These are phyloP conservation scores for Blastobotrys chiropterorum DNA, from an alignment of 805 yeast genomes.

Conservation along the genomic window DNA sequence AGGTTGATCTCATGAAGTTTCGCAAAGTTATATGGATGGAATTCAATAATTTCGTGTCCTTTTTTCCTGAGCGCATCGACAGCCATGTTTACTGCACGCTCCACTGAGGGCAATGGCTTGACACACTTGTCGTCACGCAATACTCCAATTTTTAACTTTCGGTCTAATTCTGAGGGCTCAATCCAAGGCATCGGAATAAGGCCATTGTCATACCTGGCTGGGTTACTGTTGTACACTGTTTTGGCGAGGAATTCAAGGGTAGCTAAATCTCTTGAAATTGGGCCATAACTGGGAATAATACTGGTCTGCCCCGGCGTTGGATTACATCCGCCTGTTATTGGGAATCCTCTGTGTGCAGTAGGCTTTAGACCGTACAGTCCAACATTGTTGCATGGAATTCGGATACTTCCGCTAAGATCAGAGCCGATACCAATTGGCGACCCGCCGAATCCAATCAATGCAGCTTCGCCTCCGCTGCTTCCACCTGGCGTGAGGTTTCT, in stretches of 20 bases:
- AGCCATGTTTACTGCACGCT: slow-evolving; percentile 45
- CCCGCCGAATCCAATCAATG: slow-evolving; percentile 39
- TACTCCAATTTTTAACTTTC: slow-evolving; percentile 43
- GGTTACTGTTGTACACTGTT: slow-evolving; percentile 34
- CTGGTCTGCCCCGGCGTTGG: slow-evolving; percentile 25
- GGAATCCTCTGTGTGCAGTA: slow-evolving; percentile 38
- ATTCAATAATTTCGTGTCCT: slow-evolving; percentile 48
- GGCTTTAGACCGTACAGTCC: slow-evolving; percentile 45
- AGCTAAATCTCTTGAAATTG: slow-evolving; percentile 36
- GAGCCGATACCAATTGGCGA: slow-evolving; percentile 48
- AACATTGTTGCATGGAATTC: slow-evolving; percentile 43
- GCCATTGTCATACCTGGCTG: slow-evolving; percentile 43
- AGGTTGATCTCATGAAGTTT: not conserved
- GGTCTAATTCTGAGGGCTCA: slow-evolving; percentile 14
- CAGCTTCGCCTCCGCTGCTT: slow-evolving; percentile 53
- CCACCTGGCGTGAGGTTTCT: slow-evolving; percentile 46
- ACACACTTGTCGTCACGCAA: slow-evolving; percentile 40
- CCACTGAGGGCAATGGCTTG: slow-evolving; percentile 52
- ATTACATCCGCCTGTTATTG: slow-evolving; percentile 30
- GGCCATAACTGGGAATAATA: slow-evolving; percentile 43
- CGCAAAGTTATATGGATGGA: slow-evolving; percentile 32
- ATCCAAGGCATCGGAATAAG: slow-evolving; percentile 44
- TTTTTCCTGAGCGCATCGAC: slow-evolving; percentile 51
- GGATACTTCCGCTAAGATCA: slow-evolving; percentile 50
- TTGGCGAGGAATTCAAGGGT: slow-evolving; percentile 36